Percentiles rank a stretch among this genome's conserved stretches.
phyloP scores from a whole-genome alignment of 345 rosid genomes.

The Gossypium rotundifolium region DNA sequence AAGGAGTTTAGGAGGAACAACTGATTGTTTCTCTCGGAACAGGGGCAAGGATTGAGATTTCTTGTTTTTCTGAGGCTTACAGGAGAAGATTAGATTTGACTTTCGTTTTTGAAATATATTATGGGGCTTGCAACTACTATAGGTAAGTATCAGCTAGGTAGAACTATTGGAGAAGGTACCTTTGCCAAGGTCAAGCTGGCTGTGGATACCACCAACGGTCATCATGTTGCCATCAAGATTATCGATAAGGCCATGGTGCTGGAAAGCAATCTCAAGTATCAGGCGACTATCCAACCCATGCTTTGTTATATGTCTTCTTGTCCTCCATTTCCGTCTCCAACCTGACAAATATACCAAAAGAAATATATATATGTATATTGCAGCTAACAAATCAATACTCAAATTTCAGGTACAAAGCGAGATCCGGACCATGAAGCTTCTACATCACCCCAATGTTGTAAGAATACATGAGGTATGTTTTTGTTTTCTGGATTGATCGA shows the following conservation, averaged over 20 bases:
- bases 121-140: conserved; percentile 52
- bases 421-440: conserved; percentile 81
- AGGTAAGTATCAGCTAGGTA: conserved; percentile 63
- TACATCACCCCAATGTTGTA: conserved; percentile 75
- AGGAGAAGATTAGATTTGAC: background rate
- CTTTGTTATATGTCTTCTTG: background rate
- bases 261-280: conserved; percentile 61
- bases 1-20: background rate
- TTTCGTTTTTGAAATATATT: background rate
- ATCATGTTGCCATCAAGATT: conserved; percentile 67
- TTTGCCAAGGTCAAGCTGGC: conserved; percentile 92
- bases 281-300: conserved; percentile 28
- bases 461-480: conserved; percentile 70
- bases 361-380: too few relatives aligned
- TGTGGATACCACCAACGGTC: conserved; percentile 50
- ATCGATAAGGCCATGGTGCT: conserved; percentile 67
- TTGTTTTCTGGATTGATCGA: background rate
- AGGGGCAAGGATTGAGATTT: background rate
- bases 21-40: background rate
- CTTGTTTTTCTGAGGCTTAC: background rate
- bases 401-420: conserved; percentile 62
- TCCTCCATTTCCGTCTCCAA: background rate
- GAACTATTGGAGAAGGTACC: conserved; percentile 81
- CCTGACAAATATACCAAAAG: background rate
- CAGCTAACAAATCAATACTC: conserved; percentile 6